A percentile compares a stretch with the other conserved stretches of the same genome.
Evolutionary conservation across 2,329 filamentous ascomycete species (phyloP).

Genomic region (Trichoderma simmonsii): DNA sequence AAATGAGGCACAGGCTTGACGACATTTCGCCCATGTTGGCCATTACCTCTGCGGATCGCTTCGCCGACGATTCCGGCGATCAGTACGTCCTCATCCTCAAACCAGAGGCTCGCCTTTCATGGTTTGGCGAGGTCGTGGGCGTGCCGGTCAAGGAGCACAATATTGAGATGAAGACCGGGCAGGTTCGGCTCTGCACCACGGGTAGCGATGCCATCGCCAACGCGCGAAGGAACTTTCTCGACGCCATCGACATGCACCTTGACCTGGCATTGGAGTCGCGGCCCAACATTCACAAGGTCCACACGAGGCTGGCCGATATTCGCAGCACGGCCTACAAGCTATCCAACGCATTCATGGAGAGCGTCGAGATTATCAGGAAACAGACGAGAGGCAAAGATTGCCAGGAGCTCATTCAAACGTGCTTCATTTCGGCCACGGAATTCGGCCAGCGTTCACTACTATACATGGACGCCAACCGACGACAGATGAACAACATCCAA

Average conservation of each 20-base stretch:
- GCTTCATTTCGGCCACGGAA: constrained; percentile 97
- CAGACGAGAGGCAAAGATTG: constrained; percentile 83
- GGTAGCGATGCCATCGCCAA: constrained; percentile 76
- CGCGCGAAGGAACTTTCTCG: constrained; percentile 74
- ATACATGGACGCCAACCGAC: constrained; percentile 92
- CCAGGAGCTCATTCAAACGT: constrained; percentile 94
- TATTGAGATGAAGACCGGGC: constrained; percentile 81
- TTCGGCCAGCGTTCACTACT: constrained; percentile 92
- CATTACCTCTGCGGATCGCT: constrained; percentile 56
- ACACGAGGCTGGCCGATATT: constrained; percentile 86
- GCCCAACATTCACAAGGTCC: constrained; percentile 90
- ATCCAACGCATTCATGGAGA: constrained; percentile 98
- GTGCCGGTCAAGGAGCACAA: constrained; percentile 72
- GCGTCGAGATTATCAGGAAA: constrained; percentile 84
- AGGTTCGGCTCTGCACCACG: constrained; percentile 83
- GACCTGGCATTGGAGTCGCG: constrained; percentile 88
- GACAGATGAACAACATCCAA: constrained; percentile 96
- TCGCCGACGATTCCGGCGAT: constrained; percentile 69
- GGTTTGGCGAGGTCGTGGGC: constrained; percentile 75
- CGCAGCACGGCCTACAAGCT: constrained; percentile 94
- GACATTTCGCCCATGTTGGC: constrained; percentile 85
- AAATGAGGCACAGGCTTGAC: constrained; percentile 68
- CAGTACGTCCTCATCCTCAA: constrained; percentile 77
- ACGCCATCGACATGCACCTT: constrained; percentile 77
- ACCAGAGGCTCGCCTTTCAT: constrained; percentile 73